phyloP scores from a whole-genome alignment of 768 basidiomycete species.

The Cubamyces sp. region DNA sequence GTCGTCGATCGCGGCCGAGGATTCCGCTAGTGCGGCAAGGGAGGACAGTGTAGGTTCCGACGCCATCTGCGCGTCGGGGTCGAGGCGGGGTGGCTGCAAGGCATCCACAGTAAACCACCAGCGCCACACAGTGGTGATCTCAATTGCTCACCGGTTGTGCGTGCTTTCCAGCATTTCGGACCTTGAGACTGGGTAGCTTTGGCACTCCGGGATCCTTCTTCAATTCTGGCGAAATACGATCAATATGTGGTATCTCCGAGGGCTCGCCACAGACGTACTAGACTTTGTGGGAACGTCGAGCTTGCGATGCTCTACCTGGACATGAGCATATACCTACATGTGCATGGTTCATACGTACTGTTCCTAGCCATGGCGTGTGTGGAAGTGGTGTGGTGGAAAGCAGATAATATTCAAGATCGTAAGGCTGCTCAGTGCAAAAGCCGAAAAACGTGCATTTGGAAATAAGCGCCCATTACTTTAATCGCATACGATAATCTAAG shows the following conservation, averaged over 20 bases:
- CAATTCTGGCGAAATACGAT: slow-evolving; percentile 51
- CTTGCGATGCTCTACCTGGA: slow-evolving; percentile 43
- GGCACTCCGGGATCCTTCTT: slow-evolving; percentile 92
- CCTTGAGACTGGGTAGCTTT: slow-evolving; percentile 75
- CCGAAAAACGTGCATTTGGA: not conserved
- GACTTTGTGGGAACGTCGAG: slow-evolving; percentile 41
- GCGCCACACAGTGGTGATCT: not conserved
- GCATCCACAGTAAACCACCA: slow-evolving; percentile 1
- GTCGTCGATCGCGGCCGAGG: slow-evolving; percentile 29
- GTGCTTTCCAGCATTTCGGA: slow-evolving; percentile 54
- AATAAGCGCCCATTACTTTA: not conserved
- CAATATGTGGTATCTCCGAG: not conserved
- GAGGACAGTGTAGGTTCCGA: slow-evolving; percentile 72
- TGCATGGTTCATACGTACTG: slow-evolving; percentile 37
- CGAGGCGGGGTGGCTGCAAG: slow-evolving; percentile 31
- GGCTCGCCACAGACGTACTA: slow-evolving; percentile 11
- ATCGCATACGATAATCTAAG: not conserved
- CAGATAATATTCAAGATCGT: not conserved
- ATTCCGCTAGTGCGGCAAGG: slow-evolving; percentile 54
- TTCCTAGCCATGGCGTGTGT: slow-evolving; percentile 44
- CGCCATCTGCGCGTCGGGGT: slow-evolving; percentile 71
- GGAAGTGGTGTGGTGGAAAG: not conserved
- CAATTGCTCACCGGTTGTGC: slow-evolving; percentile 10
- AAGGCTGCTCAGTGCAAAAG: not conserved
- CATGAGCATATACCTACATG: not conserved